phyloP scores from a whole-genome alignment of 2,329 filamentous ascomycete genomes.

The Diaporthe sp. region DNA sequence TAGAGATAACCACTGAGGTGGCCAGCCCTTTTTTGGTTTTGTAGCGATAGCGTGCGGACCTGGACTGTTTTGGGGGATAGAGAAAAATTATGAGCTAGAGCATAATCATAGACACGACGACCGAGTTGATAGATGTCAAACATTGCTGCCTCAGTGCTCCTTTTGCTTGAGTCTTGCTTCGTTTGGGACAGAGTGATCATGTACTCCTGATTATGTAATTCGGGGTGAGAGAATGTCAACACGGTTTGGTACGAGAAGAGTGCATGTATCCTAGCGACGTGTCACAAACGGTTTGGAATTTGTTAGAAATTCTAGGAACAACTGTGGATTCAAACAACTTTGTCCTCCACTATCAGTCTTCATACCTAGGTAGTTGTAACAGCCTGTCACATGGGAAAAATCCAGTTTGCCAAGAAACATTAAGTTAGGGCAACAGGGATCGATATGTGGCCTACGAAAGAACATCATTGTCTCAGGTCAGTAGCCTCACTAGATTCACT shows the following conservation, averaged over 20 bases:
- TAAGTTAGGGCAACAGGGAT: neutral
- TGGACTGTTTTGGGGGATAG: neutral
- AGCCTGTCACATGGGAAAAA: neutral
- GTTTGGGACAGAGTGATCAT: neutral
- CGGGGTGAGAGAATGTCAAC: neutral
- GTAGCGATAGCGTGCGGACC: constrained; percentile 11
- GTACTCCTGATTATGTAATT: too few species aligned
- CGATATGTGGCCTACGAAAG: constrained; percentile 42
- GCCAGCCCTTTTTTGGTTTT: constrained; percentile 44
- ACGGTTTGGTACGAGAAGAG: neutral
- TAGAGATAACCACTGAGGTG: constrained; percentile 58
- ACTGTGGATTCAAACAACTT: too few species aligned
- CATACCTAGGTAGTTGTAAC: neutral
- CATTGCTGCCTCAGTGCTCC: too few species aligned
- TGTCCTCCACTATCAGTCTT: neutral
- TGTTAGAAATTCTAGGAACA: too few species aligned
- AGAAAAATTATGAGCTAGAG: constrained; percentile 10
- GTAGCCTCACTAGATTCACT: neutral
- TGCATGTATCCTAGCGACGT: neutral
- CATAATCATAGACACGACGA: neutral
- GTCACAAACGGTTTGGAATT: neutral
- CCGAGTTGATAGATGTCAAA: neutral
- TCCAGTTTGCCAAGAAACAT: neutral
- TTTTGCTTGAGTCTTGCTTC: neutral
- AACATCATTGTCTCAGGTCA: constrained; percentile 45